Conservation (phyloP, 2,329 filamentous ascomycete species). For the Penicillium sp. region DNA sequence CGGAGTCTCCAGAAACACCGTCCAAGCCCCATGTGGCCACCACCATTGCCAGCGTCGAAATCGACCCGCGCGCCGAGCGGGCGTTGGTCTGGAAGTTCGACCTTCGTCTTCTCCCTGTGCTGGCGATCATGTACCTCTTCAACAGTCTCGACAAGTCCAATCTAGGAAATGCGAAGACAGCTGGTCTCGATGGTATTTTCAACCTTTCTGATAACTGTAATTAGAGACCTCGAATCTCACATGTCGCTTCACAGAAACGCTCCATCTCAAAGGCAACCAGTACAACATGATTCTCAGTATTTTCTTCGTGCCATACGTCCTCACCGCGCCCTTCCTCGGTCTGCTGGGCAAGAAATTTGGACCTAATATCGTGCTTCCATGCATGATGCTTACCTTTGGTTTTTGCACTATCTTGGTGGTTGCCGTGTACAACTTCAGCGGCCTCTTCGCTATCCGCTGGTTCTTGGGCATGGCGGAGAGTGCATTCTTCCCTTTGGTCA, state of each 20-base stretch:
- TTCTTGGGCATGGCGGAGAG: slow-evolving; percentile 32
- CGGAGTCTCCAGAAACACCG: slow-evolving; percentile 2
- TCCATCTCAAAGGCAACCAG: slow-evolving; percentile 26
- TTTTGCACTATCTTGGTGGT: slow-evolving; percentile 26
- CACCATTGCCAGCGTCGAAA: slow-evolving; percentile 24
- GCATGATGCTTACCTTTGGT: slow-evolving; percentile 32
- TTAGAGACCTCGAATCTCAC: background rate
- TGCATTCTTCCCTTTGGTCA: slow-evolving; percentile 32
- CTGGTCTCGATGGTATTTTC: slow-evolving; percentile 21
- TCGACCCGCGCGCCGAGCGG: slow-evolving; percentile 43
- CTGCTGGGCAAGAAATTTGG: slow-evolving; percentile 31
- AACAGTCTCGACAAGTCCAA: slow-evolving; percentile 50
- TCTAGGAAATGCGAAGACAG: slow-evolving; percentile 33
- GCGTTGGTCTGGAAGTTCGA: slow-evolving; percentile 54
- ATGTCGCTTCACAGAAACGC: slow-evolving; percentile 17
- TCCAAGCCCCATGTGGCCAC: slow-evolving; percentile 15
- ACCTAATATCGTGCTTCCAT: slow-evolving; percentile 28
- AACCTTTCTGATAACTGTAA: too few species aligned
- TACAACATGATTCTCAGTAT: slow-evolving; percentile 32
- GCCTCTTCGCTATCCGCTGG: slow-evolving; percentile 29
- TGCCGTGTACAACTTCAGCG: slow-evolving; percentile 27
- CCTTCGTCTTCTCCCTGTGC: slow-evolving; percentile 49
- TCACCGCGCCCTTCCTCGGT: slow-evolving; percentile 29
- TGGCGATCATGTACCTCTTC: slow-evolving; percentile 59
- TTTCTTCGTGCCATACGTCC: slow-evolving; percentile 32